Evolutionary conservation across 2,329 filamentous ascomycete genomes (phyloP), one percentile per base, ranked within the genome.

Genomic region (Colletotrichum sojae): DNA sequence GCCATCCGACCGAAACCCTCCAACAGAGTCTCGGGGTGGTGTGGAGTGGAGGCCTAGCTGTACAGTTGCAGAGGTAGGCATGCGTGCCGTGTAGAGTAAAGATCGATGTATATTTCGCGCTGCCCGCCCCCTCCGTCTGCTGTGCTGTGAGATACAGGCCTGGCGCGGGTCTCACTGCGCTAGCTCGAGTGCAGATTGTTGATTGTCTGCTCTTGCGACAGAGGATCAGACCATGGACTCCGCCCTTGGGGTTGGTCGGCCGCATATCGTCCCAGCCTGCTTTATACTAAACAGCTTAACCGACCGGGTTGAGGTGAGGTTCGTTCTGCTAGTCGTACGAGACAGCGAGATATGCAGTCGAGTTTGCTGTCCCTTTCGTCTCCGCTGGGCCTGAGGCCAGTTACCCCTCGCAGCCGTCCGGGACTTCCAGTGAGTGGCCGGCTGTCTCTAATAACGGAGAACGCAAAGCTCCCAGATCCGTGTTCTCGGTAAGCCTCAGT

Each of bases 171-270:
- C 66, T 69, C 56, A 57, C 31, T 20, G 45, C 63, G 56, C 62
- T 61, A 58, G 62, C 62, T 56, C 16, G 18, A 61, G 43, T 61
- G 62, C 67, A 69, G 31, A 45, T 40, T 36, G 6, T 36, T 10
- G 43, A 48, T 57, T 67, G 51, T 22, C 25, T 65, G 43, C 56
- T 22, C 18, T 25, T 36, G 40, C 40, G 40, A 66, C 31, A 48
- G 49, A 67, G 67, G 36, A 67, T 67, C 67, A 69, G 67, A 69
- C 62, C 67, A 69, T 69, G 27, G 39, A 49, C 67, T 69, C 67
- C 62, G 62, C 62, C 60, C 27, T 55, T 49, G 45, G 39, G 64
- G 48, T 27, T 45, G 51, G 51, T 60, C 46, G 67, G 67, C 63
- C 54, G 67, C 67, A 67, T 67, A 56, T 56, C 22, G 63, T 48